Evolutionary conservation across 179 eudicot species (phyloP).

Genomic region (Silene noctiflora): DNA sequence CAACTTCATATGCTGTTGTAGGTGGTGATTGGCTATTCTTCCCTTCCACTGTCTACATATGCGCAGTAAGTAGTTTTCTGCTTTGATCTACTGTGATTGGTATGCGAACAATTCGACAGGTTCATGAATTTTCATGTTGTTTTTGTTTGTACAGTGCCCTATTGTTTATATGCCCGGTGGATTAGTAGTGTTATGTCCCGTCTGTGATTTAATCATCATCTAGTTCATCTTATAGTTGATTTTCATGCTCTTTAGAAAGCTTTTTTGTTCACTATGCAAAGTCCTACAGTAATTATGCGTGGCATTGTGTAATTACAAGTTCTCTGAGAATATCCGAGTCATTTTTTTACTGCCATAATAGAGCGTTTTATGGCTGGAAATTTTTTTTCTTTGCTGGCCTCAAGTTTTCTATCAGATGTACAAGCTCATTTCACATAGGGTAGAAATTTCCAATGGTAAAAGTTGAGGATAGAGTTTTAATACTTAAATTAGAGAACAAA

Average conservation of each 20-base stretch:
- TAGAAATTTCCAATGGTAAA: not conserved
- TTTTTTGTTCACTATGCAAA: not conserved
- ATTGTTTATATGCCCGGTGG: not conserved
- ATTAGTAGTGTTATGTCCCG: not conserved
- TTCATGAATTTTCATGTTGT: constrained; percentile 4
- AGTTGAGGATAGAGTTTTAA: not conserved
- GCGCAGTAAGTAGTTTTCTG: constrained; percentile 66
- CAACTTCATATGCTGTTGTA: constrained; percentile 35
- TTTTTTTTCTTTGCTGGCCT: no score
- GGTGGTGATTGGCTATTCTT: constrained; percentile 94
- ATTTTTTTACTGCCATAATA: not conserved
- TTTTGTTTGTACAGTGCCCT: not conserved
- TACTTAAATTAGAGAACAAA: not conserved
- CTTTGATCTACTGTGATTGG: not conserved
- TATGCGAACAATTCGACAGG: constrained; percentile 10
- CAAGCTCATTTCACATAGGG: not conserved
- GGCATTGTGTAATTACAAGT: not conserved
- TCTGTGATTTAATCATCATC: not conserved
- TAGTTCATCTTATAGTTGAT: not conserved
- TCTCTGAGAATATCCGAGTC: not conserved
- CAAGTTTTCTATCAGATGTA: not conserved
- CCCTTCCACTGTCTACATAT: constrained; percentile 80
- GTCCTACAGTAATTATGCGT: not conserved
- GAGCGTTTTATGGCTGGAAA: not conserved
- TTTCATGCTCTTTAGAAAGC: not conserved